Percentiles rank a stretch among this genome's conserved stretches.
Evolutionary conservation across 2,329 filamentous ascomycete genomes (phyloP).

Genomic region (Alternaria triticina): DNA sequence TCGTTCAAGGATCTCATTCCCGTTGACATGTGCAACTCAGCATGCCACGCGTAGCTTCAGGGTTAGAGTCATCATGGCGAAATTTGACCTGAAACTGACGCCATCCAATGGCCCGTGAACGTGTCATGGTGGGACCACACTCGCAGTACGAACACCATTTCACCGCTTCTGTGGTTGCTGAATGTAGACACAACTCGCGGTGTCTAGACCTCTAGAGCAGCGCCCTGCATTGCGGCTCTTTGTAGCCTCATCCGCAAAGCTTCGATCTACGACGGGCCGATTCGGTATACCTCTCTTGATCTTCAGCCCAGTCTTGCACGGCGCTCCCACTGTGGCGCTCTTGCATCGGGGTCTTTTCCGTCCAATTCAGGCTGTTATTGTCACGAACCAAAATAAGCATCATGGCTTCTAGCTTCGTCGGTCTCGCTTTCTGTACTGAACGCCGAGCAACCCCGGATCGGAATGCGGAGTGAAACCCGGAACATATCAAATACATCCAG

Average conservation of each 20-base stretch:
- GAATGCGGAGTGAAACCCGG: not conserved
- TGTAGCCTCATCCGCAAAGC: constrained; percentile 4
- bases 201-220: not conserved
- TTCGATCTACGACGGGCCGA: constrained; percentile 6
- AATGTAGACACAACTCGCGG: not conserved
- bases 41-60: constrained; percentile 21
- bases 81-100: constrained; percentile 22
- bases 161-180: constrained; percentile 14
- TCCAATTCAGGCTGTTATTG: not conserved
- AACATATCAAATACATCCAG: not conserved
- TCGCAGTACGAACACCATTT: constrained; percentile 15
- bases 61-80: constrained; percentile 20
- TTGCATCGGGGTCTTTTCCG: not conserved
- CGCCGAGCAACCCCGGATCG: not conserved
- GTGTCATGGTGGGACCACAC: constrained; percentile 22
- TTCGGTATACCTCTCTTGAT: constrained; percentile 1
- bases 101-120: constrained; percentile 16
- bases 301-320: not conserved
- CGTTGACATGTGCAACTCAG: constrained; percentile 8
- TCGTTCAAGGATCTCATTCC: constrained; percentile 5
- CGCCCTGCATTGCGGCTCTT: constrained; percentile 19
- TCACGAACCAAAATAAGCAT: not conserved
- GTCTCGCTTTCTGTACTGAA: not conserved
- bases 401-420: constrained; percentile 3
- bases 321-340: constrained; percentile 5